Evolutionary conservation across 306 rosid species (phyloP), one percentile per base, ranked within the genome.

Genomic region (Luffa acutangula): DNA sequence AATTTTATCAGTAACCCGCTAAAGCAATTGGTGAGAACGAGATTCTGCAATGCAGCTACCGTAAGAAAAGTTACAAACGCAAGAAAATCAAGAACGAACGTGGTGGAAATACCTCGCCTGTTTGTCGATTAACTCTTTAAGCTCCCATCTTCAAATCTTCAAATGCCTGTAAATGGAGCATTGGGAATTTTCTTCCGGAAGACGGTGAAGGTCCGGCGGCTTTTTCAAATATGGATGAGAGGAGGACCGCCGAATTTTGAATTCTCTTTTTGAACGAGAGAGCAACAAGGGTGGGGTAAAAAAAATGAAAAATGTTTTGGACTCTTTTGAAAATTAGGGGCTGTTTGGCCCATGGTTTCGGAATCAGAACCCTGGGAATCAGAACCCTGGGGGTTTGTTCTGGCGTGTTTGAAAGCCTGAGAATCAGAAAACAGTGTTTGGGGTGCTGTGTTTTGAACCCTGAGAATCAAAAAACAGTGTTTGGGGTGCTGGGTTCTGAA

Each of bases 1-100:
- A 72, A 48, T 41, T 46, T 64, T 75, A 67, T 78, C 89, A 84
- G 93, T 80, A 78, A 59, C 67, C 82, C 46, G 72, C 49, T 0
- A 45, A 21, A 51, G 4, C 34, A 14, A 37, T 10, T 5, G 33
- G 20, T 34, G 43, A 21, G 18, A 31, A 36, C 39, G 12, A 37
- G 42, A 75, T 36, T 9, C 39, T 25, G 18, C 65, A 42, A 21
- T n/a, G 72, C 56, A 41, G 15, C 25, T 25, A 9, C 72, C 14
- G 7, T 31, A 71, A 70, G 3, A 13, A 46, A 51, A 52, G 3
- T 18, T 11, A 41, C 0, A 67, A 18, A 41, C 7, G 73, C 7
- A 67, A 39, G 49, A 67, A 67, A 41, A 67, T 8, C 52, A 67
- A 67, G 51, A 67, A 4, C 12, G 6, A 64, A 14, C 72, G 13